Conservation (phyloP, 2,329 filamentous ascomycete species). For the Alternaria metachromatica region DNA sequence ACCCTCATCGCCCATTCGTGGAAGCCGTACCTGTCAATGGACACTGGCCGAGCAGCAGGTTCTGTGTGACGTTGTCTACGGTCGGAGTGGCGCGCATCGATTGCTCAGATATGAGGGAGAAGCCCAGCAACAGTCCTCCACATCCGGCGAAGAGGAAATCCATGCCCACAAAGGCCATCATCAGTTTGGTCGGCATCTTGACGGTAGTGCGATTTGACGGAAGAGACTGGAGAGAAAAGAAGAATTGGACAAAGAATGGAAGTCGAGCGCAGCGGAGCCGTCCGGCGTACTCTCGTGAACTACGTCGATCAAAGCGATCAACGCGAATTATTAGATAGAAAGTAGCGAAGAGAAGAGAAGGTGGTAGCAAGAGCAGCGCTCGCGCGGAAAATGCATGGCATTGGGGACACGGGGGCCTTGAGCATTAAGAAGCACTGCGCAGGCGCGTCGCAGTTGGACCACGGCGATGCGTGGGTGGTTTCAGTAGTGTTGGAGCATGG, state of each 20-base stretch:
- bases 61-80: conserved; percentile 57
- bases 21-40: conserved; percentile 59
- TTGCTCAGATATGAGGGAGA: conserved; percentile 59
- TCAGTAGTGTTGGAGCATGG: conserved; percentile 44
- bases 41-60: conserved; percentile 60
- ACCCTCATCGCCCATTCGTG: neutral
- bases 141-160: conserved; percentile 61
- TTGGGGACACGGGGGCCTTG: conserved; percentile 27
- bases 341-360: conserved; percentile 39
- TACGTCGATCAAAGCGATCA: conserved; percentile 35
- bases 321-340: conserved; percentile 38
- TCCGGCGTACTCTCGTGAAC: conserved; percentile 47
- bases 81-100: conserved; percentile 53
- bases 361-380: conserved; percentile 29
- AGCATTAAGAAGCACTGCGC: conserved; percentile 45
- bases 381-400: conserved; percentile 35
- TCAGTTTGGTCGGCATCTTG: conserved; percentile 60
- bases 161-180: conserved; percentile 58
- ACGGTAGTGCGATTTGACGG: conserved; percentile 24
- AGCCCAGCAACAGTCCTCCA: conserved; percentile 60
- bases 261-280: conserved; percentile 46
- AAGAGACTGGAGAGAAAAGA: conserved; percentile 11
- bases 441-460: conserved; percentile 42
- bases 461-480: conserved; percentile 41
- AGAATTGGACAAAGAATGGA: conserved; percentile 35